phyloP scores from a whole-genome alignment of 2,329 filamentous ascomycete genomes.

The Mycocentrospora acerina region DNA sequence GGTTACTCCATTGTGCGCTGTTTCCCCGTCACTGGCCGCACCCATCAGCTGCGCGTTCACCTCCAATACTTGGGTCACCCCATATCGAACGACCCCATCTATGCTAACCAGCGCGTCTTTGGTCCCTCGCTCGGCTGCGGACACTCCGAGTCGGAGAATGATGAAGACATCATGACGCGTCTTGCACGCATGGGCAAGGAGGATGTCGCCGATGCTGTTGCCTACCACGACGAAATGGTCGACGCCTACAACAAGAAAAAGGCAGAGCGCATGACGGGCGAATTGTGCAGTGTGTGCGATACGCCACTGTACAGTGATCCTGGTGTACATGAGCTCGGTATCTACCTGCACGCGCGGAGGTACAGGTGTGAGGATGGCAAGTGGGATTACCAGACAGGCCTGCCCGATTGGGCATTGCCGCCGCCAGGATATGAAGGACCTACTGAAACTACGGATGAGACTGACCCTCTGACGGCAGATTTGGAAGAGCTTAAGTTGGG shows the following conservation, averaged over 20 bases:
- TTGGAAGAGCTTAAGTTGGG: conserved; percentile 44
- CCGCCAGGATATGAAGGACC: conserved; percentile 72
- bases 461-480: conserved; percentile 49
- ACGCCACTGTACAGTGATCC: conserved; percentile 94
- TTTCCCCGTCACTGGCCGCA: conserved; percentile 87
- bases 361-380: conserved; percentile 81
- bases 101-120: conserved; percentile 92
- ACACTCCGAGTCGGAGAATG: conserved; percentile 69
- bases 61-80: conserved; percentile 92
- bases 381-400: conserved; percentile 84
- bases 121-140: conserved; percentile 72
- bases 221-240: conserved; percentile 93
- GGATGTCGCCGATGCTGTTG: conserved; percentile 84
- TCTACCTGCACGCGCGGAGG: conserved; percentile 89
- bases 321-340: conserved; percentile 81
- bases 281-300: conserved; percentile 76
- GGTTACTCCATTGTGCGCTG: conserved; percentile 96
- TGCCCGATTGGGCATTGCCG: conserved; percentile 86
- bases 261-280: conserved; percentile 89
- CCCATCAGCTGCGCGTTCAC: conserved; percentile 93
- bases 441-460: conserved; percentile 59
- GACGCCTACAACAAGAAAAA: conserved; percentile 86
- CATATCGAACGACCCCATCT: conserved; percentile 97
- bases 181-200: conserved; percentile 91
- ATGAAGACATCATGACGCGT: conserved; percentile 86